Conservation (phyloP, 2,329 filamentous ascomycete genomes). For the Fusarium sp. region DNA sequence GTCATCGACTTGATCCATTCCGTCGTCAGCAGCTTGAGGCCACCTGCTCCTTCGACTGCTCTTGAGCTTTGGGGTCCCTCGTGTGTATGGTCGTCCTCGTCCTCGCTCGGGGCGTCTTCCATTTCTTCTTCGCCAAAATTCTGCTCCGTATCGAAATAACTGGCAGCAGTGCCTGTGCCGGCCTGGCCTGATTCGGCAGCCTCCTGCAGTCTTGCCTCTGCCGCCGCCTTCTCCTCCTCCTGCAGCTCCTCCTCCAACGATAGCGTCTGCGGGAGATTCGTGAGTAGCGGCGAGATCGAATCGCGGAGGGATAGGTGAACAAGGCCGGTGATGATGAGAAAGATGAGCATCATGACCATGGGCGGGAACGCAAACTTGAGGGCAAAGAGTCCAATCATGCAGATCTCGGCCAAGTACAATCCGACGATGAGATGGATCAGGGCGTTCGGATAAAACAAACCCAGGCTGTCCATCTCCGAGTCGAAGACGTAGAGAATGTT, state of each 20-base stretch:
- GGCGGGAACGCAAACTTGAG: constrained; percentile 76
- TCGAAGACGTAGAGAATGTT: constrained; percentile 91
- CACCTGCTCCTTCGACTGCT: constrained; percentile 54
- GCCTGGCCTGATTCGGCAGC: constrained; percentile 39
- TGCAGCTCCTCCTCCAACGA: constrained; percentile 65
- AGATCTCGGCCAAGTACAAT: constrained; percentile 84
- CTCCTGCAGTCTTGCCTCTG: constrained; percentile 42
- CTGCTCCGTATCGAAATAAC: constrained; percentile 52
- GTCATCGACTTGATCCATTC: constrained; percentile 54
- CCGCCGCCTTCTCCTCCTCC: constrained; percentile 61
- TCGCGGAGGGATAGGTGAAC: constrained; percentile 80
- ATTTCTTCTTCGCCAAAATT: constrained; percentile 51
- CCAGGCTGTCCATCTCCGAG: constrained; percentile 85
- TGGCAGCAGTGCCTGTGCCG: constrained; percentile 44
- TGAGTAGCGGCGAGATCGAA: constrained; percentile 81
- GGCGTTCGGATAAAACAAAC: constrained; percentile 87
- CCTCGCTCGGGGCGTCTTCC: constrained; percentile 43
- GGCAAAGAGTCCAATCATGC: constrained; percentile 86
- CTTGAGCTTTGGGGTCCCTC: constrained; percentile 43
- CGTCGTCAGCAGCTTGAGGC: constrained; percentile 47
- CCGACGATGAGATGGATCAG: constrained; percentile 88
- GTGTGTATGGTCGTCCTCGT: constrained; percentile 41
- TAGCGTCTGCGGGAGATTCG: constrained; percentile 82
- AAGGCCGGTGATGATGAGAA: constrained; percentile 79
- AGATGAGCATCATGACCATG: constrained; percentile 79